Evolutionary conservation across 139 green algal genomes (phyloP).

Genomic region (Pleodorina starrii): DNA sequence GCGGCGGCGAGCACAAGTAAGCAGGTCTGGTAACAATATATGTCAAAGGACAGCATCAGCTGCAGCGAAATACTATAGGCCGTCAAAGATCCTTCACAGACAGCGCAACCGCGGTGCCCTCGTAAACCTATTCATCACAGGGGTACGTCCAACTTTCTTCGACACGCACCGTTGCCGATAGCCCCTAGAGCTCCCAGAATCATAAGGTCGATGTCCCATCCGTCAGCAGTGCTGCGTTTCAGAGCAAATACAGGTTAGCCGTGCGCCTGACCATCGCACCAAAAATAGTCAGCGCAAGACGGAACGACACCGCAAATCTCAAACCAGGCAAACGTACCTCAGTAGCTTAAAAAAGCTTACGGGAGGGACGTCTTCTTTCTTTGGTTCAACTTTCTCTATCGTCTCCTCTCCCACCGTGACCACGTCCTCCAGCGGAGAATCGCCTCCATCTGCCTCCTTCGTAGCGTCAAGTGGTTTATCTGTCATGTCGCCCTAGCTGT

Average conservation of each 20-base stretch:
- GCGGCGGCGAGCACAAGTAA: no score
- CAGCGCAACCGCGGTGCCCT: no score
- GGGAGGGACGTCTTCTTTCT: neutral
- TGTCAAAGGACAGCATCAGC: no score
- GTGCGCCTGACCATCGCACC: neutral
- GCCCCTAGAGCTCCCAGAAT: conserved; percentile 46
- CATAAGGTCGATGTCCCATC: conserved; percentile 56
- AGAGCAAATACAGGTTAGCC: neutral
- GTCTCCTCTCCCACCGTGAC: neutral
- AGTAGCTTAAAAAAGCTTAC: conserved; percentile 19
- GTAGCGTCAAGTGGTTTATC: neutral
- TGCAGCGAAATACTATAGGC: no score
- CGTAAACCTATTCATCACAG: no score
- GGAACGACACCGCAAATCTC: no score
- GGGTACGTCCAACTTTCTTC: no score
- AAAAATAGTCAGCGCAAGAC: no score
- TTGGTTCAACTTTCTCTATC: neutral
- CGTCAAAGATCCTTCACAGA: no score
- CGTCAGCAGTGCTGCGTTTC: conserved; percentile 55
- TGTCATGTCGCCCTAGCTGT: neutral
- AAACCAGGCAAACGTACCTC: neutral
- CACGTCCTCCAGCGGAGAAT: neutral
- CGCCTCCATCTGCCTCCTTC: neutral
- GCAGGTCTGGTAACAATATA: no score
- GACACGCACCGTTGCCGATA: conserved; percentile 35